Evolutionary conservation across 2,329 filamentous ascomycete genomes (phyloP), one percentile per base, ranked within the genome.

Genomic region (Trichophyton verrucosum): DNA sequence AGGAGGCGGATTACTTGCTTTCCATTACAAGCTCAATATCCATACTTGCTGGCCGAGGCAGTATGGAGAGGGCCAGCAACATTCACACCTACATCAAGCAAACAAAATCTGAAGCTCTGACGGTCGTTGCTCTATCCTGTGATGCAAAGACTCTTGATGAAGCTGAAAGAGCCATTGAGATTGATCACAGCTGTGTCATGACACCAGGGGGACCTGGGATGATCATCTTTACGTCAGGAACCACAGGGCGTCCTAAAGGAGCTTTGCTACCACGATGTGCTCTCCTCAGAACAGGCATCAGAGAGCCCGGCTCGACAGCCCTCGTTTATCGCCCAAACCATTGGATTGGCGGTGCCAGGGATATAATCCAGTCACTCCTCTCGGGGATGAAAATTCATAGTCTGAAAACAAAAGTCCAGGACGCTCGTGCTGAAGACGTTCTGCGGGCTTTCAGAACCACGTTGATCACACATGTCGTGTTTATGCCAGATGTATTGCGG

Each of bases 211-310:
- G 36, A 24, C 33, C 56, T 22, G 56, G 56, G 13, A 8, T 77
- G 2, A 75, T 78, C 1, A 77, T 78, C 20, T 78, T 77, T 67
- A 78, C 75, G 1, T 76, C 73, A 24, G 76, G 76, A 1, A 78
- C 75, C 0, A 77, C 75, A 1, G 76, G 75, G 0, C 71, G 71
- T 0, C 76, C 76, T 0, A 78, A 78, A 63, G 76, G 73, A 9
- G 72, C 74, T 24, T 74, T 78, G 0, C 59, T 61, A 5, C 56
- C 56, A 3, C n/a, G 56, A 36, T 15, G 13, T 9, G n/a, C 33
- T 17, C 20, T 58, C 20, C 4, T 36, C 7, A 17, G 20, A 17
- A 38, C 17, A 11, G 15, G 36, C 13, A 3, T 20, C 17, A 13
- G 15, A 20, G 15, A 33, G n/a, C n/a, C 42, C 13, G 53, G 30